phyloP scores from a whole-genome alignment of 2,329 filamentous ascomycete genomes.

The Trichoderma sp. region DNA sequence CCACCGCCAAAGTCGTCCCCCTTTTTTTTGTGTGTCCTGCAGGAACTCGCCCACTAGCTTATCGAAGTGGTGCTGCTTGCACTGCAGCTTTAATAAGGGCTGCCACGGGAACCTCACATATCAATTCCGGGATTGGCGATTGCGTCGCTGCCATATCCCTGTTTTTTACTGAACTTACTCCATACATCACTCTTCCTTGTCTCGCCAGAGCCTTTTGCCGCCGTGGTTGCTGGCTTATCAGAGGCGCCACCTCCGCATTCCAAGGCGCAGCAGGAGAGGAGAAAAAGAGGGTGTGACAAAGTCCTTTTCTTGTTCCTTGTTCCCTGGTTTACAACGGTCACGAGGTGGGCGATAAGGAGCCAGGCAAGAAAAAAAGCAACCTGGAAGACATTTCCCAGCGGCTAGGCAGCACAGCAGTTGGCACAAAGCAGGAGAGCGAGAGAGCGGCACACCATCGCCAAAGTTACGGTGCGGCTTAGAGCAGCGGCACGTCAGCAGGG shows the following conservation, averaged over 20 bases:
- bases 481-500: slow-evolving; percentile 13
- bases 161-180: neutral
- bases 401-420: slow-evolving; percentile 1
- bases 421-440: neutral
- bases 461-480: neutral
- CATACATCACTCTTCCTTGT: neutral
- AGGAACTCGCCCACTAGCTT: slow-evolving; percentile 7
- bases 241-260: slow-evolving; percentile 16
- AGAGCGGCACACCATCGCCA: neutral
- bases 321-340: neutral
- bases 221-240: neutral
- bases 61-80: neutral
- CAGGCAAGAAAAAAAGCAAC: neutral
- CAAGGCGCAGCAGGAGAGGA: slow-evolving; percentile 3
- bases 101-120: neutral
- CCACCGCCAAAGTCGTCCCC: neutral
- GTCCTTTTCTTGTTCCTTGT: neutral
- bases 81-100: neutral
- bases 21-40: neutral
- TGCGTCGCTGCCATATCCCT: neutral
- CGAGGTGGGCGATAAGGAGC: slow-evolving; percentile 9
- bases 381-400: neutral
- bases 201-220: neutral
- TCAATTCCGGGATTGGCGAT: neutral
- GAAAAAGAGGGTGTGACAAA: slow-evolving; percentile 10